These are phyloP conservation scores for Diplotaxis tenuifolia DNA, from an alignment of 345 rosid genomes.

Conservation along the genomic window DNA sequence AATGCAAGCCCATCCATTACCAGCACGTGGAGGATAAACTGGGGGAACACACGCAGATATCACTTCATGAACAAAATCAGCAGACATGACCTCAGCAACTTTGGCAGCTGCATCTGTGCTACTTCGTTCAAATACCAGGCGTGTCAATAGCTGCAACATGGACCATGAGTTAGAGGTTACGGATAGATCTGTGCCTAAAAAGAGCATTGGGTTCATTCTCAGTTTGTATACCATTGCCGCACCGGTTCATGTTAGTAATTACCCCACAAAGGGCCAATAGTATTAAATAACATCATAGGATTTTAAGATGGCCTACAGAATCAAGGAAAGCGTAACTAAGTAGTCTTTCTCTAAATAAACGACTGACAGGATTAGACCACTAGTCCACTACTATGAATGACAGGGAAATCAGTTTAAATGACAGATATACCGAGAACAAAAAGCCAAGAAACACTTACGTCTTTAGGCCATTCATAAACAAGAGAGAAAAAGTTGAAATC, in stretches of 20 bases:
- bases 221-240: neutral
- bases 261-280: neutral
- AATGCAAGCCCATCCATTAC: conserved; percentile 97
- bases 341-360: neutral
- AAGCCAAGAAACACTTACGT: conserved; percentile 56
- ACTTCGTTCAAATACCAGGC: conserved; percentile 88
- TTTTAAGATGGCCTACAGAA: conserved; percentile 9
- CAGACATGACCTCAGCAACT: conserved; percentile 91
- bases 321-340: neutral
- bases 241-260: neutral
- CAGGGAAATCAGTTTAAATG: neutral
- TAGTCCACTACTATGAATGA: conserved; percentile 6
- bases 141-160: conserved; percentile 81
- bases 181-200: neutral
- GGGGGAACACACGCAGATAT: conserved; percentile 97
- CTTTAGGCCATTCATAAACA: conserved; percentile 96
- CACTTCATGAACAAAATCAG: conserved; percentile 97
- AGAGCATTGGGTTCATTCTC: neutral
- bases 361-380: neutral
- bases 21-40: conserved; percentile 91
- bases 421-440: conserved; percentile 7
- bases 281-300: neutral
- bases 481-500: conserved; percentile 96
- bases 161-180: conserved; percentile 29
- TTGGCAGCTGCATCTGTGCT: conserved; percentile 97